A percentile compares a stretch with the other conserved stretches of the same genome.
Evolutionary conservation across 345 rosid genomes (phyloP).

Genomic region (Sisymbrium altissimum): DNA sequence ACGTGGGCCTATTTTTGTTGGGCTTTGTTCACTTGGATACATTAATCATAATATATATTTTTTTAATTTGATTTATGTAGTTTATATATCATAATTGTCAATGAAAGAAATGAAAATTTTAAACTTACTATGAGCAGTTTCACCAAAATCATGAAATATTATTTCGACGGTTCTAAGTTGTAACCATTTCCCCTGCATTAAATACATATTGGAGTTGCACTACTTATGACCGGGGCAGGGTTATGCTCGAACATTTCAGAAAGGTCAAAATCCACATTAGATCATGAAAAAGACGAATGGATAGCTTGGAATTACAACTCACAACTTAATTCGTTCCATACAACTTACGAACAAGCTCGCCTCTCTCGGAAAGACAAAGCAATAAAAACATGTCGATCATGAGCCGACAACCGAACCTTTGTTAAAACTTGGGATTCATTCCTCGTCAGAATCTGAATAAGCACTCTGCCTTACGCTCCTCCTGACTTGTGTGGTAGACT

Average conservation of each 20-base stretch:
- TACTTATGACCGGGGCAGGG: background rate
- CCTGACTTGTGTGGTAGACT: slow-evolving; percentile 45
- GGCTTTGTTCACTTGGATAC: background rate
- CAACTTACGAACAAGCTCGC: background rate
- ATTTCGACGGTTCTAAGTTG: too few relatives aligned
- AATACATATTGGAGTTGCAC: background rate
- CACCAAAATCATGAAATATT: too few relatives aligned
- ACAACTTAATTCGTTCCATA: background rate
- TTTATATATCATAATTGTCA: background rate
- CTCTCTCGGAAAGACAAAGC: background rate
- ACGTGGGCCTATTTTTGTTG: background rate
- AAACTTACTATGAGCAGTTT: too few relatives aligned
- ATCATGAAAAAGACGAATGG: background rate
- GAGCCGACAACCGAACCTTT: background rate
- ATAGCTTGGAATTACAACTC: background rate
- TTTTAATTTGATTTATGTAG: background rate
- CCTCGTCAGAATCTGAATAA: slow-evolving; percentile 59
- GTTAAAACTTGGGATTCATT: slow-evolving; percentile 21
- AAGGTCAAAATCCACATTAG: background rate
- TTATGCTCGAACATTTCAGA: background rate
- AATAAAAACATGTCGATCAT: background rate
- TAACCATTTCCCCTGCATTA: too few relatives aligned
- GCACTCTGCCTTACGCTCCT: slow-evolving; percentile 77
- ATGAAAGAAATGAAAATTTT: background rate
- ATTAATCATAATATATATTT: background rate